A percentile compares a stretch with the other conserved stretches of the same genome.
phyloP scores from a whole-genome alignment of 2,329 filamentous ascomycete species.

The Colletotrichum trifolii region DNA sequence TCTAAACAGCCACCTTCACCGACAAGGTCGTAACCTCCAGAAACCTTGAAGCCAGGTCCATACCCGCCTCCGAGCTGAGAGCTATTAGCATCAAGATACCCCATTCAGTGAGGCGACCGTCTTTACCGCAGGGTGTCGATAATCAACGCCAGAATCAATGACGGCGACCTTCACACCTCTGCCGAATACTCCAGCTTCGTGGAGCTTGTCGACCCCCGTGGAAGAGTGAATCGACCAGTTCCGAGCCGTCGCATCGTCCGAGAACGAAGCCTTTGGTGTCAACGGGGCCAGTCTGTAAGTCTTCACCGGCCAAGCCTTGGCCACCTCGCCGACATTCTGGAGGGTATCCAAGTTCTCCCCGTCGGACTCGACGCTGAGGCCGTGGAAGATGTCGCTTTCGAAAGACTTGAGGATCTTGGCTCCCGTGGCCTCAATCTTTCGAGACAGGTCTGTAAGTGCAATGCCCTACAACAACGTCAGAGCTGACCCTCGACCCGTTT shows the following conservation, averaged over 20 bases:
- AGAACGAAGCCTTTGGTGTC: slow-evolving; percentile 26
- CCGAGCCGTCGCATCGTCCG: slow-evolving; percentile 37
- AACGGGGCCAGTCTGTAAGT: slow-evolving; percentile 38
- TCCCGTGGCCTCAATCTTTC: slow-evolving; percentile 34
- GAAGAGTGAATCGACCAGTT: slow-evolving; percentile 46
- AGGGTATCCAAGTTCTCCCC: slow-evolving; percentile 48
- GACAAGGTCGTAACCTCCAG: slow-evolving; percentile 41
- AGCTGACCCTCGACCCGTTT: fast-evolving
- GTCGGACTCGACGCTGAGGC: slow-evolving; percentile 46
- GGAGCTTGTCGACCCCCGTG: slow-evolving; percentile 38
- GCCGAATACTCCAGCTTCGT: slow-evolving; percentile 34
- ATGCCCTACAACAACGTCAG: slow-evolving; percentile 12
- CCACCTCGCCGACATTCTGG: slow-evolving; percentile 31
- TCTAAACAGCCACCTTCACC: slow-evolving; percentile 33
- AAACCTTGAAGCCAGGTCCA: slow-evolving; percentile 40
- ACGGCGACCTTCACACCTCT: slow-evolving; percentile 38
- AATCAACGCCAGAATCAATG: slow-evolving; percentile 38
- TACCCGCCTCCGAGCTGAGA: slow-evolving; percentile 43
- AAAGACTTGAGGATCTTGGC: slow-evolving; percentile 37
- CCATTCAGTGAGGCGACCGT: background rate
- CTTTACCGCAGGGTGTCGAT: slow-evolving; percentile 37
- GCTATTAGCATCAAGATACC: background rate
- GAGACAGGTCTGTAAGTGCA: slow-evolving; percentile 29
- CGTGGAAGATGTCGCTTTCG: slow-evolving; percentile 46
- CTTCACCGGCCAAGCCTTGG: slow-evolving; percentile 41